Conservation (phyloP, 495 filamentous ascomycete species). For the Tuber borchii region DNA sequence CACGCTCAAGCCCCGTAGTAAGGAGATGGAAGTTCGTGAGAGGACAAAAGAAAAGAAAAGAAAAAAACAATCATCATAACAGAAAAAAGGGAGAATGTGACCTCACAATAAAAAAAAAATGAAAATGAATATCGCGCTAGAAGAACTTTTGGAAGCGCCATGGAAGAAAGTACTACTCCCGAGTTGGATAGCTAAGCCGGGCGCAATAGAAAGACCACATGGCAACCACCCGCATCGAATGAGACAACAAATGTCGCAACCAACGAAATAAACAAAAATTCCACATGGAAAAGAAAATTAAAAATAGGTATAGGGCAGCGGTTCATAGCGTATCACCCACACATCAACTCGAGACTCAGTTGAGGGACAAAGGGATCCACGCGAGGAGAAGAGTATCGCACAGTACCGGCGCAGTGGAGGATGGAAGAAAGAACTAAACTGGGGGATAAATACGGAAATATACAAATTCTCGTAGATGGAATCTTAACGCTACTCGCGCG, state of each 20-base stretch:
- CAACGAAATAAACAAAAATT: neutral
- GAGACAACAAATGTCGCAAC: slow-evolving; percentile 8
- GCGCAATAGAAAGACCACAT: slow-evolving; percentile 16
- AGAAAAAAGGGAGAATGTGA: neutral
- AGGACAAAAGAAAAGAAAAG: neutral
- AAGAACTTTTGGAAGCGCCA: slow-evolving; percentile 27
- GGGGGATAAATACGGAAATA: neutral
- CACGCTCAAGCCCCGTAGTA: slow-evolving; percentile 29
- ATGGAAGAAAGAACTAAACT: neutral
- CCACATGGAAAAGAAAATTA: neutral
- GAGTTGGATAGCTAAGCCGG: slow-evolving; percentile 23
- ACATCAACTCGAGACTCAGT: neutral
- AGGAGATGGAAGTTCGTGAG: neutral
- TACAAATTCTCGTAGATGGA: neutral
- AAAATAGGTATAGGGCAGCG: neutral
- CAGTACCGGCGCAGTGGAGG: neutral
- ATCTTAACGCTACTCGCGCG: neutral
- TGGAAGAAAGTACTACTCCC: slow-evolving; percentile 14
- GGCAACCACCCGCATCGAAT: slow-evolving; percentile 9
- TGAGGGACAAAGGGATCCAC: neutral
- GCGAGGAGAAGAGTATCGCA: neutral
- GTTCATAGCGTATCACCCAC: neutral
- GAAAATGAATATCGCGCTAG: slow-evolving; percentile 20
- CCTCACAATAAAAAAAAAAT: slow-evolving; percentile 5
- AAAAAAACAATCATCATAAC: neutral